Conservation (phyloP, 2,329 filamentous ascomycete genomes). For the Colletotrichum truncatum region DNA sequence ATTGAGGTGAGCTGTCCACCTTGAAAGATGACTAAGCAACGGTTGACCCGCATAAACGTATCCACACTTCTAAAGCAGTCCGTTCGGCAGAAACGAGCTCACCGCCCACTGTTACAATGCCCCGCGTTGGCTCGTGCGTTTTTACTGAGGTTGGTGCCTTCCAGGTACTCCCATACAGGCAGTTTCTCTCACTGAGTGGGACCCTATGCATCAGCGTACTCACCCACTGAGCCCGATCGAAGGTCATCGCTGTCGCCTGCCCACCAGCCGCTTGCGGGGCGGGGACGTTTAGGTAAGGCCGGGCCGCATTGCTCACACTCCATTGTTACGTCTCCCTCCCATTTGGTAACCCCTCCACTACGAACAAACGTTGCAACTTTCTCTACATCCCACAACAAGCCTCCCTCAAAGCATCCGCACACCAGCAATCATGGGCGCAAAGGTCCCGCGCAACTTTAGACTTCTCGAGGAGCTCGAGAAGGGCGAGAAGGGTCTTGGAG, state of each 20-base stretch:
- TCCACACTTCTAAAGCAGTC: neutral
- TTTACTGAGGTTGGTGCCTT: too few species aligned
- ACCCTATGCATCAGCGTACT: too few species aligned
- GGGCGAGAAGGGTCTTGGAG: conserved; percentile 95
- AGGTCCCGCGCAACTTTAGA: conserved; percentile 95
- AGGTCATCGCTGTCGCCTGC: too few species aligned
- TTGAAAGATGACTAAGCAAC: conserved; percentile 32
- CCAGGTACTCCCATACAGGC: neutral
- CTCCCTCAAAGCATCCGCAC: neutral
- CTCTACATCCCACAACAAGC: neutral
- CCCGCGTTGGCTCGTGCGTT: conserved; percentile 26
- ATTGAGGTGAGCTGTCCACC: conserved; percentile 31
- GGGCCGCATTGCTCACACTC: neutral
- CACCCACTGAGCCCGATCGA: too few species aligned
- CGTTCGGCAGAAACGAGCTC: neutral
- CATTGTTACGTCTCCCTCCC: neutral
- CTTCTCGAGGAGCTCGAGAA: conserved; percentile 98
- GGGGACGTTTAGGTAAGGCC: conserved; percentile 17
- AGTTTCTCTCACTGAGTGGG: too few species aligned
- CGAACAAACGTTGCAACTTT: conserved; percentile 3
- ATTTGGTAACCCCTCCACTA: conserved; percentile 21
- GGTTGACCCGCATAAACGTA: neutral
- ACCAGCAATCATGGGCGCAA: conserved; percentile 46
- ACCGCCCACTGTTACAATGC: conserved; percentile 4
- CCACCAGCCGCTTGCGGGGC: neutral